phyloP scores from a whole-genome alignment of 2,329 filamentous ascomycete species.

The Colletotrichum melonis region DNA sequence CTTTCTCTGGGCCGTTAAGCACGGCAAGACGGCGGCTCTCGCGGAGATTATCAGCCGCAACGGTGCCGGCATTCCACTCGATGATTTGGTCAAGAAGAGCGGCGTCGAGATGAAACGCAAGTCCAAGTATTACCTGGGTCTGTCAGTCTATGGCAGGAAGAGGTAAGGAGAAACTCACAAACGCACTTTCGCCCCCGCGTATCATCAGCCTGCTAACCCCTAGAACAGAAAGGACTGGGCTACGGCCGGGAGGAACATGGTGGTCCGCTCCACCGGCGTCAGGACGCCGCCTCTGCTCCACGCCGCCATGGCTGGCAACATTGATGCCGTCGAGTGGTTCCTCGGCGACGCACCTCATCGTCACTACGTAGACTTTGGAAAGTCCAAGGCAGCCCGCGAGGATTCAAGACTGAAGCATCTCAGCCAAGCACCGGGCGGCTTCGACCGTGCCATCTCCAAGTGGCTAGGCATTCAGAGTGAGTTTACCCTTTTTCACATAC shows the following conservation, averaged over 20 bases:
- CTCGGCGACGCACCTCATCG: conserved; percentile 76
- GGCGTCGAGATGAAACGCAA: conserved; percentile 73
- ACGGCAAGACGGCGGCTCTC: conserved; percentile 67
- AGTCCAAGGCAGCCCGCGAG: conserved; percentile 67
- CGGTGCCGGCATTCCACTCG: conserved; percentile 77
- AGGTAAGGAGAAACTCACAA: conserved; percentile 45
- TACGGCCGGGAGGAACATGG: conserved; percentile 64
- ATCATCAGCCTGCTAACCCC: conserved; percentile 30
- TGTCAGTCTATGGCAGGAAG: conserved; percentile 82
- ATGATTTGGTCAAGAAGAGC: conserved; percentile 72
- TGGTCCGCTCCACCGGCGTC: conserved; percentile 51
- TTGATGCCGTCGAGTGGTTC: conserved; percentile 83
- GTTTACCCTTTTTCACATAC: conserved; percentile 35
- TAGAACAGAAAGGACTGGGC: conserved; percentile 74
- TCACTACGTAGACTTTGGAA: conserved; percentile 75
- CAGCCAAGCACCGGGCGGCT: conserved; percentile 67
- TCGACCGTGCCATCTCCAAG: conserved; percentile 70
- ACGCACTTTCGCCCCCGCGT: neutral
- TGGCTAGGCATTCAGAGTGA: conserved; percentile 72
- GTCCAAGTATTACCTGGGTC: conserved; percentile 79
- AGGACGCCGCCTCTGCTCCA: conserved; percentile 69
- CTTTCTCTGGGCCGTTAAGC: conserved; percentile 57
- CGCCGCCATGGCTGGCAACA: conserved; percentile 65
- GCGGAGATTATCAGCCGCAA: conserved; percentile 72
- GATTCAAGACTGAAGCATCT: conserved; percentile 74